Evolutionary conservation across 306 rosid species (phyloP), one percentile per base, ranked within the genome.

Genomic region (Albizia julibrissin): DNA sequence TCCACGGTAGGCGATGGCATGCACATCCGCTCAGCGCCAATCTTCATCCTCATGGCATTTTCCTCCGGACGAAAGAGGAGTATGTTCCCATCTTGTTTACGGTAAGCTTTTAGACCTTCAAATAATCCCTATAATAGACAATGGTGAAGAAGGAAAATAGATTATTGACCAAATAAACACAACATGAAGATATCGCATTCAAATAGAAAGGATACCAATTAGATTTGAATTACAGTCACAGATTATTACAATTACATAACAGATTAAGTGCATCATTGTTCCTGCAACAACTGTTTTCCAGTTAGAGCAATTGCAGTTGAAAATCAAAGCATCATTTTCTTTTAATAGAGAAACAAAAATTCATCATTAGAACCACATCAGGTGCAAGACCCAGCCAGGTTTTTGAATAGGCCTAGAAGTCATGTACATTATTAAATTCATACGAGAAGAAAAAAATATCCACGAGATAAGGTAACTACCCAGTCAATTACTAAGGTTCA

Each of bases 21-120:
- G 88, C 99, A 95, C 98, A 95, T 93, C 74, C 99, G 78, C 83
- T 93, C 98, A 0, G 99, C 99, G n/a, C 97, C 98, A 76, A 80
- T 42, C 86, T 83, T 88, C 98, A 95, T 89, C 81, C 98, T 86
- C 66, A 67, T 1, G 16, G 91, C 98, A 89, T 95, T 95, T 85
- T 95, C 98, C 87, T 93, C 93, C 0, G 99, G 98, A 72, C 99
- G 98, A 83, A 95, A 95, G 85, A 95, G 90, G 52, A 93, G 94
- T 58, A 95, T 89, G 62, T 66, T 87, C 59, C 92, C 94, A 87
- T 93, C 94, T 80, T 87, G 43, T 76, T 86, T 91, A 37, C 93
- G 92, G 84, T 93, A 92, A 24, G 99, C 99, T 79, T 95, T 95
- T 87, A 95, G 73, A 83, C 99, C 98, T 86, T 95, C 99, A 85